Conservation (phyloP, 2,329 filamentous ascomycete species). For the Albophoma yamanashiensis region DNA sequence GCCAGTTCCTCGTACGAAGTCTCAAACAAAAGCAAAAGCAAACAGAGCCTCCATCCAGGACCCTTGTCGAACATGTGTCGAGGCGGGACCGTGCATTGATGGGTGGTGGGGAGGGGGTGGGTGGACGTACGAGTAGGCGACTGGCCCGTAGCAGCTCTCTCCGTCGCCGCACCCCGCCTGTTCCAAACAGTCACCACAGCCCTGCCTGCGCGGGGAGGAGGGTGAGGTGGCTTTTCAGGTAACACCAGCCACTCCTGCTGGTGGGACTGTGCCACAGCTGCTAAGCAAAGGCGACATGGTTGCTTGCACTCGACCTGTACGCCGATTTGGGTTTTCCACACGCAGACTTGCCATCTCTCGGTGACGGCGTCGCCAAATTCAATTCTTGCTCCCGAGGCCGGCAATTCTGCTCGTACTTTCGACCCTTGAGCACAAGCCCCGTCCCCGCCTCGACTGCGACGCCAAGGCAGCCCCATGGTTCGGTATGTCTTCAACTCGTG, state of each 20-base stretch:
- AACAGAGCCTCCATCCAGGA: not conserved
- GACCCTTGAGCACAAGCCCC: not conserved
- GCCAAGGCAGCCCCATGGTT: constrained; percentile 42
- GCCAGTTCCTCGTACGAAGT: not conserved
- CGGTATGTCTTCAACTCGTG: constrained; percentile 66
- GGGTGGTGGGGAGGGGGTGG: not conserved
- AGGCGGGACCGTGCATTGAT: constrained; percentile 2
- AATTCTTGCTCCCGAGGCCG: not conserved
- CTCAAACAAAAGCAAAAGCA: not conserved
- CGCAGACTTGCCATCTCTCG: not conserved
- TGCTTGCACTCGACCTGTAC: not conserved
- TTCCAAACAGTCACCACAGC: not conserved
- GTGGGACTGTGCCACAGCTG: not conserved
- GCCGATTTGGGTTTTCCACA: not conserved
- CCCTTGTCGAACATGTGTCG: constrained; percentile 6
- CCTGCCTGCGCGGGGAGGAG: not conserved
- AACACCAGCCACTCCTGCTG: not conserved
- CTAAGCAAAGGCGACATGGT: not conserved
- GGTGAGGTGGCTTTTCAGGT: not conserved
- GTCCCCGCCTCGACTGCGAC: not conserved
- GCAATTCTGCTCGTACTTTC: not conserved
- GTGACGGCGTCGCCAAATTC: not conserved
- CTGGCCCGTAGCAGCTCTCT: not conserved
- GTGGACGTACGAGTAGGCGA: not conserved
- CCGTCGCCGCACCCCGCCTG: not conserved